Conservation (phyloP, 768 basidiomycete species). For the Mycena rebaudengoi region DNA sequence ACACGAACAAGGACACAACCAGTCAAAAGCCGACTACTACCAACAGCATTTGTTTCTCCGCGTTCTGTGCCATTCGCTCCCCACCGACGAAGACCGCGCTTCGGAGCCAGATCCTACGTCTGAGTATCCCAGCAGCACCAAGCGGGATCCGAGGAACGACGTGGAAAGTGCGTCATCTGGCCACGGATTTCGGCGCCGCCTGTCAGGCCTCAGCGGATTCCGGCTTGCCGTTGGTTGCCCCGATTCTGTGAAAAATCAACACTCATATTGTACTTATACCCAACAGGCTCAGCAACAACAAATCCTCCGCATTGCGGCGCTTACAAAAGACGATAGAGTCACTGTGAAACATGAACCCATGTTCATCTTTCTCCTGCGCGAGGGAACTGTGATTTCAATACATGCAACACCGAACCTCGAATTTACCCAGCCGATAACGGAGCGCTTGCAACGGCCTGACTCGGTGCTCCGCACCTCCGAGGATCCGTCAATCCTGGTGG, state of each 20-base stretch:
- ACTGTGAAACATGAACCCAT: slow-evolving; percentile 64
- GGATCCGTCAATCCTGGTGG: slow-evolving; percentile 74
- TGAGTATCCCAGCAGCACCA: neutral
- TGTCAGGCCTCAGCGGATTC: slow-evolving; percentile 13
- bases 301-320: slow-evolving; percentile 40
- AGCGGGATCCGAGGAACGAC: neutral
- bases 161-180: too few species aligned
- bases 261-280: too few species aligned
- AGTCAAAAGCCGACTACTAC: slow-evolving; percentile 33
- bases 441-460: slow-evolving; percentile 65
- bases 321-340: slow-evolving; percentile 65
- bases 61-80: slow-evolving; percentile 15
- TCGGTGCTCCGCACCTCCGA: slow-evolving; percentile 68
- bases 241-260: slow-evolving; percentile 38
- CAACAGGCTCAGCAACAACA: slow-evolving; percentile 23
- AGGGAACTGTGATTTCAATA: slow-evolving; percentile 74
- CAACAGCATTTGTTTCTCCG: slow-evolving; percentile 24
- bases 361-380: slow-evolving; percentile 72
- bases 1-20: slow-evolving; percentile 36
- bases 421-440: slow-evolving; percentile 64
- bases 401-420: slow-evolving; percentile 53
- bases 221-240: slow-evolving; percentile 10
- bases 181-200: neutral
- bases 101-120: neutral
- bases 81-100: slow-evolving; percentile 12